Evolutionary conservation across 352 stramenopile species (phyloP), one percentile per base, ranked within the genome.

Genomic region (Phytophthora kernoviae): DNA sequence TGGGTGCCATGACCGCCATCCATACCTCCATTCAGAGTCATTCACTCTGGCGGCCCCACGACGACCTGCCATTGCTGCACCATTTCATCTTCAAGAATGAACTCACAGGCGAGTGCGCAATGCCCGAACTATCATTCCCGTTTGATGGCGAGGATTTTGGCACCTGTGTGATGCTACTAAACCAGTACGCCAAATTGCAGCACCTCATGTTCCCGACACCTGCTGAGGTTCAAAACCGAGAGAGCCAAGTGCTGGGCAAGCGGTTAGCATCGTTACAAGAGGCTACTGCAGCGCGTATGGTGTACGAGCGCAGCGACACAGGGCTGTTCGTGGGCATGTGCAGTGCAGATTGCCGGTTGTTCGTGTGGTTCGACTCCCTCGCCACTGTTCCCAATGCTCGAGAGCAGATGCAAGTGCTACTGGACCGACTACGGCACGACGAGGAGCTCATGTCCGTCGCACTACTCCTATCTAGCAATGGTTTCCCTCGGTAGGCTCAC

Each of bases 1-100:
- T 73, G 6, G 64, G 68, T 0, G 73, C 75, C 1, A 71, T 89
- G 43, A 57, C 73, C 14, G 69, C 56, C 4, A 84, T 91, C 54
- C 27, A 64, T 21, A 40, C 52, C 17, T 75, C 81, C 14, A 30
- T 87, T n/a, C 52, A 67, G 39, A 44, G 54, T 11, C 48, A 62
- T 54, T 58, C 53, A 0, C 22, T 60, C 5, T 91, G 81, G 81
- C 61, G 73, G 47, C 79, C 78, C 1, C 81, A 91, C 52, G 53
- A 44, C 18, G 75, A 89, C 43, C 55, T 91, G 15, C 77, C 75
- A 7, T 54, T 88, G 40, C 46, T 91, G 37, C 71, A 78, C 44
- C 81, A 91, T 58, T 89, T 89, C 41, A 65, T 88, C 10, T 88
- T 74, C 75, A 88, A 89, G 65, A 87, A 83, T 40, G 81, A 91